Conservation (phyloP, 2,329 filamentous ascomycete genomes). For the Samsoniella hepiali region DNA sequence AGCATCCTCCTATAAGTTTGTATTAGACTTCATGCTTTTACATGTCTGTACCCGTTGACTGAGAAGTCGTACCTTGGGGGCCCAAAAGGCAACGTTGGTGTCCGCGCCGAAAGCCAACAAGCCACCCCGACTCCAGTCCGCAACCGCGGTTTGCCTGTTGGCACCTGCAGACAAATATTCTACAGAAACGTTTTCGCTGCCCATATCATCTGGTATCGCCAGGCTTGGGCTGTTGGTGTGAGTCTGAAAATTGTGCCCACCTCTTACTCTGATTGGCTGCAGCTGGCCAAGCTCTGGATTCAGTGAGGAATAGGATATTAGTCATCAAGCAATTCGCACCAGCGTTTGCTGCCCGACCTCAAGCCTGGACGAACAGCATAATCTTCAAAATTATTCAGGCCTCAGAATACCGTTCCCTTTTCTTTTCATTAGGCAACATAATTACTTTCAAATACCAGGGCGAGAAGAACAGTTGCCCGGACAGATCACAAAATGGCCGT, state of each 20-base stretch:
- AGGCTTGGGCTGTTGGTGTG: constrained; percentile 23
- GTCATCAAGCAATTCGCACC: constrained; percentile 1
- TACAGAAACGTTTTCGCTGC: constrained; percentile 33
- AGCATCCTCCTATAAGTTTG: constrained; percentile 31
- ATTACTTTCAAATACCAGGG: neutral
- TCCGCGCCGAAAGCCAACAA: constrained; percentile 86
- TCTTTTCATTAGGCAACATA: neutral
- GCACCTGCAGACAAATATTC: constrained; percentile 73
- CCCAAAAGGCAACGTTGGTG: constrained; percentile 85
- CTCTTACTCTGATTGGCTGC: constrained; percentile 37
- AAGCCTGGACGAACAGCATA: neutral
- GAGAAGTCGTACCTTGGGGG: constrained; percentile 61
- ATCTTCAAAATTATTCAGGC: neutral
- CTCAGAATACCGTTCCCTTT: neutral
- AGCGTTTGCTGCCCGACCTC: constrained; percentile 2
- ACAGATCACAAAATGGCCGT: constrained; percentile 16
- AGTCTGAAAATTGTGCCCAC: constrained; percentile 35
- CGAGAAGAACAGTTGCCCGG: neutral
- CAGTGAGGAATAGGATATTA: neutral
- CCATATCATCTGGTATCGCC: constrained; percentile 27
- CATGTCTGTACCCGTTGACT: constrained; percentile 1
- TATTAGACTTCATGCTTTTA: neutral
- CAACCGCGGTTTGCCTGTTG: constrained; percentile 83
- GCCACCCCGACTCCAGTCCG: constrained; percentile 77
- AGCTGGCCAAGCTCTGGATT: neutral